phyloP scores from a whole-genome alignment of 805 yeast genomes.

The Saturnispora serradocipensis region DNA sequence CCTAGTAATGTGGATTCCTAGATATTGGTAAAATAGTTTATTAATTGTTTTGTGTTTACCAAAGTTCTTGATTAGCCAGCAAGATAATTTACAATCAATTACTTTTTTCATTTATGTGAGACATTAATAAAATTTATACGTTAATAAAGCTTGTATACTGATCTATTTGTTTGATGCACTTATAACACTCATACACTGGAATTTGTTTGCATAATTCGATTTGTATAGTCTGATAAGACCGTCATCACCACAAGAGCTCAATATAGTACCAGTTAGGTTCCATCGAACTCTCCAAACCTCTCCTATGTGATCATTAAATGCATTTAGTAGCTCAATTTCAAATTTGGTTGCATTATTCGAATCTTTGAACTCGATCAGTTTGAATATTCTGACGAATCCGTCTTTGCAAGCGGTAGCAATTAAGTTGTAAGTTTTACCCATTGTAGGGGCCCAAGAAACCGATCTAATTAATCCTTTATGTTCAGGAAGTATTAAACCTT shows the following conservation, averaged over 20 bases:
- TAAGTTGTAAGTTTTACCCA: conserved; percentile 82
- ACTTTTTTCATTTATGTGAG: background rate
- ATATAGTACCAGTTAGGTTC: conserved; percentile 88
- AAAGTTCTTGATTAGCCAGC: background rate
- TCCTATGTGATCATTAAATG: conserved; percentile 27
- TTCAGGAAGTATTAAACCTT: conserved; percentile 64
- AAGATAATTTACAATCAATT: no score
- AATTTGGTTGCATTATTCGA: conserved; percentile 14
- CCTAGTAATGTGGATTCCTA: conserved; percentile 18
- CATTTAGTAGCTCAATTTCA: conserved; percentile 19
- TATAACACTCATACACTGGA: conserved; percentile 85
- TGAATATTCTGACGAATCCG: conserved; percentile 81
- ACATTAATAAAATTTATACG: background rate
- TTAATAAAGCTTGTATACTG: background rate
- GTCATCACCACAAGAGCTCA: conserved; percentile 93
- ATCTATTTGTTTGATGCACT: conserved; percentile 37
- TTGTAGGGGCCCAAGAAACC: conserved; percentile 93
- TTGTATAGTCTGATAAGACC: conserved; percentile 91
- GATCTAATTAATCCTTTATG: conserved; percentile 82
- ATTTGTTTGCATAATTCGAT: conserved; percentile 72
- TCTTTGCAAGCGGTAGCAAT: conserved; percentile 96
- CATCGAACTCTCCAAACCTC: conserved; percentile 94
- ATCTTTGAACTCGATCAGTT: conserved; percentile 40
- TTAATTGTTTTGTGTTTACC: background rate
- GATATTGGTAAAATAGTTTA: background rate